Conservation (phyloP, 1,139 yeast genomes). For the Yamadazyma atmosphaerica region DNA sequence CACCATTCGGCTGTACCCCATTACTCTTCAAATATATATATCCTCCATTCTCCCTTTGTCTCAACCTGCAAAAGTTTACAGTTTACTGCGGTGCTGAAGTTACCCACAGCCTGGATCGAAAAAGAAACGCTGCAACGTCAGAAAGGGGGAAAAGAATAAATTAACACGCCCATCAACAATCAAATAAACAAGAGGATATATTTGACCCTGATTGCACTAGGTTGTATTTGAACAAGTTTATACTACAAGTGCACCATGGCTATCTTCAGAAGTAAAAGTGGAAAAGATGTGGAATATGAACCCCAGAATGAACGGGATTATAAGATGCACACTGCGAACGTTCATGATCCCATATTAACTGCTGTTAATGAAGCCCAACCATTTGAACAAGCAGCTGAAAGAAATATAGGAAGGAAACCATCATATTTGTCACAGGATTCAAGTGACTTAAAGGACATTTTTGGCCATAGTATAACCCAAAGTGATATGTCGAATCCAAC, state of each 20-base stretch:
- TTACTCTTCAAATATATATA: too few species aligned
- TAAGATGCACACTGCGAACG: constrained; percentile 58
- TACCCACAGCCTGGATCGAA: not conserved
- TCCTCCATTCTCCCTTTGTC: not conserved
- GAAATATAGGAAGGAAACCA: constrained; percentile 33
- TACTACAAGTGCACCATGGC: too few species aligned
- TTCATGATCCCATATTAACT: constrained; percentile 84
- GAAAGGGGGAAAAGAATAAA: not conserved
- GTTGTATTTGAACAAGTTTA: too few species aligned
- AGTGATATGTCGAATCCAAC: constrained; percentile 93
- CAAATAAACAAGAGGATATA: too few species aligned
- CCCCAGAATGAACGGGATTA: constrained; percentile 25
- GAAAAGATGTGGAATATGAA: constrained; percentile 40
- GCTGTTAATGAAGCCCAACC: constrained; percentile 97
- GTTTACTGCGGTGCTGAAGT: not conserved
- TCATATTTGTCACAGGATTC: constrained; percentile 41
- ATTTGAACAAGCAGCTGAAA: constrained; percentile 71
- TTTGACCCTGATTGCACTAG: too few species aligned
- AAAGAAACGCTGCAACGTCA: not conserved
- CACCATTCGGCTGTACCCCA: too few species aligned
- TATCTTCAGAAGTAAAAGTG: constrained; percentile 40
- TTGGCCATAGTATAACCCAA: constrained; percentile 71
- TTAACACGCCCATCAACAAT: not conserved
- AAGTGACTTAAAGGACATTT: constrained; percentile 67
- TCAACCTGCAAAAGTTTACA: not conserved